Percentiles rank a stretch among this genome's conserved stretches.
These are phyloP conservation scores for Asterella californica DNA, from an alignment of 225 moss, liverwort and hornwort species.

Conservation along the genomic window DNA sequence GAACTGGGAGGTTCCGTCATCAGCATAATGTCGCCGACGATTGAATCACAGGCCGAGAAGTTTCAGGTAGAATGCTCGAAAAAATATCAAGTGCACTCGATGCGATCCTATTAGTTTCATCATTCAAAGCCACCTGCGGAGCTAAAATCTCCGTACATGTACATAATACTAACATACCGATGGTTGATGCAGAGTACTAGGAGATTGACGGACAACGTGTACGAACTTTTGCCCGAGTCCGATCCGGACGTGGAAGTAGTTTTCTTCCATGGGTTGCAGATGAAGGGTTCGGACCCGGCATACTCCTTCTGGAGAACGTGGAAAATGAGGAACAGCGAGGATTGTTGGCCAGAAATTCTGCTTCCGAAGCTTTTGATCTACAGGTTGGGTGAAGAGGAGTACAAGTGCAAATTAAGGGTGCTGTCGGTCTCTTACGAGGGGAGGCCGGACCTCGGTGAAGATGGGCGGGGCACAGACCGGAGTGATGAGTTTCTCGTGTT, in stretches of 20 bases:
- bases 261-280: neutral
- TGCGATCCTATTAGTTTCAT: too few species aligned
- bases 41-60: too few species aligned
- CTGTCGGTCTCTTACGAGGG: neutral
- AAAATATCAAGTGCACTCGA: too few species aligned
- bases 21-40: too few species aligned
- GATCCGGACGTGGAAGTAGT: neutral
- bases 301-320: conserved; percentile 8
- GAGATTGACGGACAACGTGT: neutral
- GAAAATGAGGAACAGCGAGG: conserved; percentile 13
- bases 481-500: neutral
- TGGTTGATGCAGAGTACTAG: neutral
- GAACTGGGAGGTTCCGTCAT: too few species aligned
- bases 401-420: neutral
- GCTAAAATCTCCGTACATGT: too few species aligned
- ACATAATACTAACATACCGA: neutral
- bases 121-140: too few species aligned
- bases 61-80: too few species aligned
- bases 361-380: neutral
- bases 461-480: neutral
- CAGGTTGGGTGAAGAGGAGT: neutral
- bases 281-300: neutral
- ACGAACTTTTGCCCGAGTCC: neutral
- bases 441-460: neutral
- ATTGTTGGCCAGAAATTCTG: conserved; percentile 9